These are phyloP conservation scores for Saturnispora mendoncae DNA, from an alignment of 805 yeast genomes.

Conservation along the genomic window DNA sequence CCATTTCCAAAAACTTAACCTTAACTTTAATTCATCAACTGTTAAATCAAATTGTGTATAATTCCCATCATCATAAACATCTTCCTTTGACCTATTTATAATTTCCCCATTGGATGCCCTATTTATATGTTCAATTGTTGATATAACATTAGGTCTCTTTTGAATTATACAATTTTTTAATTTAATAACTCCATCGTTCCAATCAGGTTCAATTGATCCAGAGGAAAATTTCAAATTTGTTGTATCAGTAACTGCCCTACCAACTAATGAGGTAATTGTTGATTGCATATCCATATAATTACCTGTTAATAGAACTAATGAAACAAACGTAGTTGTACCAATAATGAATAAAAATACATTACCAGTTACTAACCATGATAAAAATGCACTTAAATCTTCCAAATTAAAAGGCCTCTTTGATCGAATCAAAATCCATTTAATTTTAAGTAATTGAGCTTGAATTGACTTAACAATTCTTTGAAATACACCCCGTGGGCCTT, in stretches of 20 bases:
- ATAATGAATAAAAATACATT: slow-evolving; percentile 69
- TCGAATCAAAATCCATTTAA: slow-evolving; percentile 68
- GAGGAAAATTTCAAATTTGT: slow-evolving; percentile 77
- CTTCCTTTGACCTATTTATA: slow-evolving; percentile 12
- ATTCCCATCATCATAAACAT: slow-evolving; percentile 70
- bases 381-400: slow-evolving; percentile 86
- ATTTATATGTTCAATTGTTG: slow-evolving; percentile 29
- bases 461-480: neutral
- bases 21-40: slow-evolving; percentile 73
- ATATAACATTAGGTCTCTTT: slow-evolving; percentile 52
- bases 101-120: slow-evolving; percentile 17
- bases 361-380: slow-evolving; percentile 88
- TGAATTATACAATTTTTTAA: slow-evolving; percentile 82
- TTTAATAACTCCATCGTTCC: slow-evolving; percentile 80
- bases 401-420: slow-evolving; percentile 79
- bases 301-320: slow-evolving; percentile 63
- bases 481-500: neutral
- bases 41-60: slow-evolving; percentile 93
- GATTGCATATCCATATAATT: slow-evolving; percentile 89
- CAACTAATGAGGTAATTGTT: slow-evolving; percentile 69
- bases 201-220: slow-evolving; percentile 86
- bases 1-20: slow-evolving; percentile 80
- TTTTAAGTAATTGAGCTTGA: slow-evolving; percentile 17
- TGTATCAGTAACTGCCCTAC: slow-evolving; percentile 75
- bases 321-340: slow-evolving; percentile 90